These are phyloP conservation scores for Bolboschoenoplectus hybrid DNA, from an alignment of 202 grass and related monocot genomes.

Conservation along the genomic window DNA sequence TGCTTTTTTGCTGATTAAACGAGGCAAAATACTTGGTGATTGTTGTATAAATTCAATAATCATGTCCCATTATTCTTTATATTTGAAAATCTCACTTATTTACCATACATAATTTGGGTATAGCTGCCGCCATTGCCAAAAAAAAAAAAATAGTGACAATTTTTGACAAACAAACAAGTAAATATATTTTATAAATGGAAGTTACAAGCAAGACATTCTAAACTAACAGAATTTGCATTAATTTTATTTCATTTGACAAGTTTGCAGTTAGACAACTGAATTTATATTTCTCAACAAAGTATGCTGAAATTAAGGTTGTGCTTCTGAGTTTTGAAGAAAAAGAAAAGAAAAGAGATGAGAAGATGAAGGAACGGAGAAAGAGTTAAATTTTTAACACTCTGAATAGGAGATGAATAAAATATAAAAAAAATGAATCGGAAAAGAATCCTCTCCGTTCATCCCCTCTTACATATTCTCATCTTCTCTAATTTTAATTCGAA, in stretches of 20 bases:
- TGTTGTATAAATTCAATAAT: not conserved
- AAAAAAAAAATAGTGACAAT: not conserved
- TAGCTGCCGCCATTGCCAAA: not conserved
- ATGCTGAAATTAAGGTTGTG: no score
- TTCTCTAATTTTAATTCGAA: no score
- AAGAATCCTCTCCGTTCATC: no score
- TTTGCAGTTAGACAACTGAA: not conserved
- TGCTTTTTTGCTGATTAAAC: not conserved
- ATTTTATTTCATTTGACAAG: not conserved
- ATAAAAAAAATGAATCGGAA: no score
- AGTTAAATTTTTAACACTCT: no score
- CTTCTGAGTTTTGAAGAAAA: no score
- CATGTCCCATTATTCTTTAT: not conserved
- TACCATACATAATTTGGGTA: not conserved
- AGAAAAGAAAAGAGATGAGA: no score
- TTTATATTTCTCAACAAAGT: no score
- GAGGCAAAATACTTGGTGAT: not conserved
- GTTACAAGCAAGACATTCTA: not conserved
- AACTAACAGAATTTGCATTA: not conserved
- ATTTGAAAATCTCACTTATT: not conserved
- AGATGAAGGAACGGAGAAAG: no score
- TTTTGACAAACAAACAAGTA: not conserved
- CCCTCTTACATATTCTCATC: no score
- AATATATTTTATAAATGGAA: not conserved
- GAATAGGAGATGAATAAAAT: no score